A percentile compares a stretch with the other conserved stretches of the same genome.
Conservation (phyloP, 352 stramenopile genomes). For the Pythium chondricola region DNA sequence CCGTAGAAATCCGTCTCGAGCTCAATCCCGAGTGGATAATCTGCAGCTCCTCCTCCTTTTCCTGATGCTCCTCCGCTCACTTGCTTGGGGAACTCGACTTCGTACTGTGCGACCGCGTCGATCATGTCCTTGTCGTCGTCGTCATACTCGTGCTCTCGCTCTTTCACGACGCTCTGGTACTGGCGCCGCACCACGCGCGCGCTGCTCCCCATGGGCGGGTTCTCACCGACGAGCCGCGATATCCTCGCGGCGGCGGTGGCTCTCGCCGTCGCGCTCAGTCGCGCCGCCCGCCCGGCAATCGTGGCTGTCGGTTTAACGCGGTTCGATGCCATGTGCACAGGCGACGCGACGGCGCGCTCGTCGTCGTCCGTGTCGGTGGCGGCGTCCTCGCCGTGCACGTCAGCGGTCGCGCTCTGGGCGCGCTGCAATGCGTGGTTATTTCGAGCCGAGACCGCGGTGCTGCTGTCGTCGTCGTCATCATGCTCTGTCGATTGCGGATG, state of each 20-base stretch:
- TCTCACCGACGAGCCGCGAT: conserved; percentile 29
- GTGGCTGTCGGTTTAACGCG: neutral
- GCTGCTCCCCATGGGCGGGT: conserved; percentile 23
- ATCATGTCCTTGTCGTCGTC: conserved; percentile 24
- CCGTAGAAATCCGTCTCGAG: conserved; percentile 58
- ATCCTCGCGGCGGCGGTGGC: conserved; percentile 18
- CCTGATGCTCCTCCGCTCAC: no score
- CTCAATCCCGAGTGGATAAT: conserved; percentile 37
- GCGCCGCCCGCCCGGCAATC: conserved; percentile 2
- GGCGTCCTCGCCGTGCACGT: neutral
- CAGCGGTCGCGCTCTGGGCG: neutral
- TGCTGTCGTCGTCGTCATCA: no score
- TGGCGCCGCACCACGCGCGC: conserved; percentile 33
- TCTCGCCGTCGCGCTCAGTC: conserved; percentile 7
- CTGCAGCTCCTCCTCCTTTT: no score
- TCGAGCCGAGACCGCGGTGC: no score
- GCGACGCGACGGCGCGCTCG: neutral
- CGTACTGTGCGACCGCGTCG: conserved; percentile 39
- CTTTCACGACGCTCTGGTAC: conserved; percentile 33
- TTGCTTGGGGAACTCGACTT: conserved; percentile 44
- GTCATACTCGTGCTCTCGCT: conserved; percentile 21
- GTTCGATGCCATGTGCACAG: no score
- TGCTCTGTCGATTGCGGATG: no score
- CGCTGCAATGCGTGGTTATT: conserved; percentile 3
- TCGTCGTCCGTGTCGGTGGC: conserved; percentile 1